Evolutionary conservation across 805 yeast species (phyloP), one percentile per base, ranked within the genome.

Genomic region (Suhomyces emberorum): DNA sequence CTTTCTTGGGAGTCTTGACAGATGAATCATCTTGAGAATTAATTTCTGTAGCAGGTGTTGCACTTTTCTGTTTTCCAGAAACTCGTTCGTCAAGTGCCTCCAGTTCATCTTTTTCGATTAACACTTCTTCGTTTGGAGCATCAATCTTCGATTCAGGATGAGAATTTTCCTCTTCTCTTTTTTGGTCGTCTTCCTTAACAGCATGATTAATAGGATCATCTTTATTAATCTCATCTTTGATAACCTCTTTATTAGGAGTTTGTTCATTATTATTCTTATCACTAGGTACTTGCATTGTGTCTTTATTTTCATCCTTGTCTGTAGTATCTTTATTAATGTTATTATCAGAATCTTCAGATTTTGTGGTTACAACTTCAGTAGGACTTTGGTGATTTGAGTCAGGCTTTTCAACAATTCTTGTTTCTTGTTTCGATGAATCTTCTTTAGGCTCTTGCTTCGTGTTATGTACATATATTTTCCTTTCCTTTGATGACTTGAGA

Each of bases 401-500:
- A n/a, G n/a, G n/a, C n/a, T n/a, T n/a, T n/a, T n/a, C n/a, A n/a
- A n/a, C n/a, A n/a, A n/a, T n/a, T n/a, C n/a, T n/a, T n/a, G n/a
- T n/a, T n/a, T n/a, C n/a, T n/a, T n/a, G n/a, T n/a, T n/a, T n/a
- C n/a, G n/a, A n/a, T 7, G 22, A 20, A 7, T 20, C 22, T 20
- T 20, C 9, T 9, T 20, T 20, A 7, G 7, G 8, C 22, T 20
- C 22, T 9, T 7, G 22, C 22, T 22, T 23, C 1, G 12, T 8
- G 7, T 27, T 15, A 21, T 19, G 18, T 4, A 32, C 24, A 15
- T 25, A 26, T 8, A 24, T 10, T 30, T 30, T 30, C 11, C 15
- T 35, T 9, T 34, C 34, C 11, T 39, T 38, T n/a, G 38, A 24
- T 3, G 38, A 29, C 26, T 33, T 34, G 17, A 38, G 26, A 27